Percentiles rank a stretch among this genome's conserved stretches.
phyloP scores from a whole-genome alignment of 2,329 filamentous ascomycete species.

The Colletotrichum tropicale region DNA sequence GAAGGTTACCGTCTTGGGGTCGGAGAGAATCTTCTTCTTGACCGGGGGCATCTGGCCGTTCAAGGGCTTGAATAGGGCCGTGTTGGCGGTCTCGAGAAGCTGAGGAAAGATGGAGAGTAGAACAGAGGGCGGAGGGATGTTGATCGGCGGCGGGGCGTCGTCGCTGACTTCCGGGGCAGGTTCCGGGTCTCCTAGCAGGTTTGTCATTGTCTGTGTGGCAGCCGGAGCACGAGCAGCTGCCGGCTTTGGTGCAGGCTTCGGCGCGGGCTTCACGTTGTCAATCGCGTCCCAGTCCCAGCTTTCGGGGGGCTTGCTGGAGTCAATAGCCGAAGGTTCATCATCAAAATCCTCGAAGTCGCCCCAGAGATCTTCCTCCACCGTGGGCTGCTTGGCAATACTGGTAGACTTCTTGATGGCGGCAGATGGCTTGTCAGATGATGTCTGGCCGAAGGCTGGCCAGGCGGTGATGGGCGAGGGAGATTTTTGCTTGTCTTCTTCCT shows the following conservation, averaged over 20 bases:
- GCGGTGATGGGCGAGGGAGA: slow-evolving; percentile 47
- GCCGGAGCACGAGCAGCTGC: background rate
- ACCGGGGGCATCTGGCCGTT: slow-evolving; percentile 58
- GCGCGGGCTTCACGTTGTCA: slow-evolving; percentile 31
- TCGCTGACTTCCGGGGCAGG: slow-evolving; percentile 24
- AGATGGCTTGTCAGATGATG: background rate
- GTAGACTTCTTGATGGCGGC: background rate
- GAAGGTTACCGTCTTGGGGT: slow-evolving; percentile 66
- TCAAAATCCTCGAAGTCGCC: slow-evolving; percentile 52
- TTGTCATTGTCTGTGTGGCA: background rate
- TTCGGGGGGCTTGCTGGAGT: slow-evolving; percentile 24
- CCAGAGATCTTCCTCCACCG: slow-evolving; percentile 50
- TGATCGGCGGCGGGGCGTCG: slow-evolving; percentile 70
- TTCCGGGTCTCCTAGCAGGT: background rate
- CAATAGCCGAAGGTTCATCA: slow-evolving; percentile 18
- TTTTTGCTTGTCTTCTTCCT: slow-evolving; percentile 35
- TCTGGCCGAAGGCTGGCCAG: slow-evolving; percentile 45
- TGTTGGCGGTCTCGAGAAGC: slow-evolving; percentile 69
- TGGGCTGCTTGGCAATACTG: slow-evolving; percentile 12
- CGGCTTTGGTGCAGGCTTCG: background rate
- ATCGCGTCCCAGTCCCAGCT: slow-evolving; percentile 58
- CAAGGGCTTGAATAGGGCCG: slow-evolving; percentile 69
- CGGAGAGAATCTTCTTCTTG: slow-evolving; percentile 67
- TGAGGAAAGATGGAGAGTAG: slow-evolving; percentile 78
- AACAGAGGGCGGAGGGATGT: slow-evolving; percentile 87